Conservation (phyloP, 306 rosid species). For the Calophaca sinica region DNA sequence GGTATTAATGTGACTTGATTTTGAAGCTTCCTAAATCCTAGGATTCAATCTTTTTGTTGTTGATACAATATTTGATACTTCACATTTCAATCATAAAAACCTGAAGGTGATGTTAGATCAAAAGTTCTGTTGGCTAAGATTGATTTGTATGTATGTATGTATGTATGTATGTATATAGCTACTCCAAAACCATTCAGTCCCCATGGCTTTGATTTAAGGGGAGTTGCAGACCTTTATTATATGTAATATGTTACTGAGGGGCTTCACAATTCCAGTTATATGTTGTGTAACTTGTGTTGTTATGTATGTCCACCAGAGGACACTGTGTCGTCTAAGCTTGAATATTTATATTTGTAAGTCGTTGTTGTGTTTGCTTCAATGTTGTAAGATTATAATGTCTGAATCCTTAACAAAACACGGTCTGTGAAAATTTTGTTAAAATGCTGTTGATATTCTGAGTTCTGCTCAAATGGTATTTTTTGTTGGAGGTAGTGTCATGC, state of each 20-base stretch:
- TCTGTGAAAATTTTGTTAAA: constrained; percentile 9
- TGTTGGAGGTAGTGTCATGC: too few species aligned
- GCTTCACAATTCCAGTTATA: constrained; percentile 24
- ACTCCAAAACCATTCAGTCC: background rate
- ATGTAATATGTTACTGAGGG: background rate
- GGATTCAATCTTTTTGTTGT: constrained; percentile 12
- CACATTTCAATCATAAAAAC: background rate
- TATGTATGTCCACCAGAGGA: too few species aligned
- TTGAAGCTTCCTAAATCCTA: constrained; percentile 34
- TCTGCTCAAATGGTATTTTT: background rate
- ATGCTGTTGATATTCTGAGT: constrained; percentile 9
- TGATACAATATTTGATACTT: constrained; percentile 34
- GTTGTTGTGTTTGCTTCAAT: background rate
- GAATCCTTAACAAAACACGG: constrained; percentile 13
- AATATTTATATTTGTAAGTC: too few species aligned
- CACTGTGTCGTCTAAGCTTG: too few species aligned
- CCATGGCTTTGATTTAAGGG: background rate
- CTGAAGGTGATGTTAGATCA: constrained; percentile 1
- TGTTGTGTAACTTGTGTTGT: background rate
- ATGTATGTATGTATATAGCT: background rate
- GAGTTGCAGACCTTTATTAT: background rate
- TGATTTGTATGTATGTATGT: background rate
- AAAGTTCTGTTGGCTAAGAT: constrained; percentile 15
- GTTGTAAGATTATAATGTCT: background rate
- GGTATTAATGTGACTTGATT: constrained; percentile 26